Evolutionary conservation across 148 eudicot genomes (phyloP).

Genomic region (Rhododendron ovatum): DNA sequence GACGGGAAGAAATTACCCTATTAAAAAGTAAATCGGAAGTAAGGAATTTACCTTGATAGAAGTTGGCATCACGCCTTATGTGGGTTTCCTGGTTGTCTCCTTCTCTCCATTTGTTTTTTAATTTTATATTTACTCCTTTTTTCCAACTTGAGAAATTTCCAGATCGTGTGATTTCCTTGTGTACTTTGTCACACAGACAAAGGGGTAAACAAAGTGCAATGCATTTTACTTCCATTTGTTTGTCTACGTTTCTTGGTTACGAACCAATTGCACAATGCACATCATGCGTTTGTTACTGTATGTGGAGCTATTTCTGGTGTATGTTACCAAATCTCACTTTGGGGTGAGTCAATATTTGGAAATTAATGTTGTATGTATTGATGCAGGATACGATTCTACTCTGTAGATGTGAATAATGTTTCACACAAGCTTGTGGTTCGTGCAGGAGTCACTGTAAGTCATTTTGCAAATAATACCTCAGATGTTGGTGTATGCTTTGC

Average conservation of each 20-base stretch:
- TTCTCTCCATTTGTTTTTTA: background rate
- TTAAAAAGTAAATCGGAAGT: background rate
- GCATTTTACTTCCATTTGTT: background rate
- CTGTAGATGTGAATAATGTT: conserved; percentile 44
- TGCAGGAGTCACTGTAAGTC: conserved; percentile 5
- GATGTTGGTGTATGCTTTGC: background rate
- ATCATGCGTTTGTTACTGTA: background rate
- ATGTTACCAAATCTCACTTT: background rate
- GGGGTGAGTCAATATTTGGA: background rate
- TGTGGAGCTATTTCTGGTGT: background rate
- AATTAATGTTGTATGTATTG: background rate
- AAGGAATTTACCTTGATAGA: background rate
- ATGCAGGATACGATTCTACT: conserved; percentile 46
- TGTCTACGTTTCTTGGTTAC: background rate
- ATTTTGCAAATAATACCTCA: background rate
- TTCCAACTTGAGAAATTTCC: background rate
- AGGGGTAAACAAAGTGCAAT: background rate
- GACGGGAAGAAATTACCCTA: background rate
- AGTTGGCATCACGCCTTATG: background rate
- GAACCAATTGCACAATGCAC: background rate
- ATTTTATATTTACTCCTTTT: background rate
- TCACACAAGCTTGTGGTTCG: conserved; percentile 3
- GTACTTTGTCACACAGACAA: background rate
- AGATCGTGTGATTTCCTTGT: background rate
- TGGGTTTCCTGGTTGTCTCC: background rate